Conservation (phyloP, 129 eudicot species). For the Chrysanthemum seticuspe region DNA sequence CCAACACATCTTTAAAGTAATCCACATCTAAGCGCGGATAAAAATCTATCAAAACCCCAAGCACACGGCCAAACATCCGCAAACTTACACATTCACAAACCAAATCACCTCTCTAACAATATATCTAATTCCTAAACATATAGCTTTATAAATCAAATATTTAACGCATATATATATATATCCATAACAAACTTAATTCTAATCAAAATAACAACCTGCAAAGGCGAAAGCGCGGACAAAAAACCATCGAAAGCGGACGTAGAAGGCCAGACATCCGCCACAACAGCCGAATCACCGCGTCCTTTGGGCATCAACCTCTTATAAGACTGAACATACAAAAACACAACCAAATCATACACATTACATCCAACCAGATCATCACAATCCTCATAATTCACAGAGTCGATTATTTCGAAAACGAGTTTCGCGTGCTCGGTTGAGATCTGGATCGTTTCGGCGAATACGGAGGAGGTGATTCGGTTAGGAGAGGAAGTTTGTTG, state of each 20-base stretch:
- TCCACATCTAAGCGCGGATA: constrained; percentile 53
- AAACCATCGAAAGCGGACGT: constrained; percentile 90
- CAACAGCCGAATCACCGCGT: constrained; percentile 79
- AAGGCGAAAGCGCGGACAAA: constrained; percentile 83
- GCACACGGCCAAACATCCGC: too few species aligned
- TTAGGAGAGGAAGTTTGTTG: constrained; percentile 27
- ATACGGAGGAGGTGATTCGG: constrained; percentile 37
- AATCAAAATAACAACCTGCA: constrained; percentile 39
- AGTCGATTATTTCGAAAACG: constrained; percentile 58
- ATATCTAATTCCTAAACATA: too few species aligned
- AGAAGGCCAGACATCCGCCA: constrained; percentile 96
- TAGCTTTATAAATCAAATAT: background rate
- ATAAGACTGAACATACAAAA: constrained; percentile 73
- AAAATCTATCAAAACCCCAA: constrained; percentile 52
- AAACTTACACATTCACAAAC: too few species aligned
- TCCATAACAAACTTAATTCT: too few species aligned
- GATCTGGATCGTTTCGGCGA: constrained; percentile 57
- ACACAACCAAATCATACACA: constrained; percentile 82
- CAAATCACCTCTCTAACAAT: too few species aligned
- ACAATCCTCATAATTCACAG: constrained; percentile 37
- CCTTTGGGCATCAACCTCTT: constrained; percentile 78
- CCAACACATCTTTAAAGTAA: too few species aligned
- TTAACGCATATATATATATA: background rate
- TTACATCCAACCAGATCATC: constrained; percentile 45
- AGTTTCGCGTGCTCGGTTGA: constrained; percentile 69